A percentile compares a stretch with the other conserved stretches of the same genome.
These are phyloP conservation scores for Cerioporus squamosus DNA, from an alignment of 1,284 basidiomycete species.

Conservation along the genomic window DNA sequence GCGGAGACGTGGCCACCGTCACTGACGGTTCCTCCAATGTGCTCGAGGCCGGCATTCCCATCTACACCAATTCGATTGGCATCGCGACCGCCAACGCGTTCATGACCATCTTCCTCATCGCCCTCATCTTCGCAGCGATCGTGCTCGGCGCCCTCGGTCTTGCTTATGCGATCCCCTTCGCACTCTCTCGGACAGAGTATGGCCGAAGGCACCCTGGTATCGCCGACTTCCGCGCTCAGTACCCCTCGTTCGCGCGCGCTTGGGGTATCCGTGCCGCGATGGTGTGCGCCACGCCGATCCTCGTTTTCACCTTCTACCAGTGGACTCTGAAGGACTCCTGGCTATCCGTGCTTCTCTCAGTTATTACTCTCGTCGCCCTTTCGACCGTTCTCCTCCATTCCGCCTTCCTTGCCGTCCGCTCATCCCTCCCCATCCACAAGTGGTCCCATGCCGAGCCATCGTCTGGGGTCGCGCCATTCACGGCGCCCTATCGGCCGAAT, in stretches of 20 bases:
- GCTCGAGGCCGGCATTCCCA: slow-evolving; percentile 79
- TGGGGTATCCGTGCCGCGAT: slow-evolving; percentile 68
- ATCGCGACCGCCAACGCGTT: slow-evolving; percentile 85
- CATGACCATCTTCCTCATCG: slow-evolving; percentile 79
- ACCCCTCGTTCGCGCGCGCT: slow-evolving; percentile 52
- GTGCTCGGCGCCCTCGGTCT: slow-evolving; percentile 40
- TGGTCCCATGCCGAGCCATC: slow-evolving; percentile 12
- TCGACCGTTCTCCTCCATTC: slow-evolving; percentile 50
- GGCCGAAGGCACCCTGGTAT: slow-evolving; percentile 29
- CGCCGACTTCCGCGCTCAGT: slow-evolving; percentile 42
- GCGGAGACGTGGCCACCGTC: slow-evolving; percentile 64
- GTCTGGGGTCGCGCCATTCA: slow-evolving; percentile 51
- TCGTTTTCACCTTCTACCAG: slow-evolving; percentile 84
- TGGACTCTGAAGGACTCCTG: slow-evolving; percentile 89
- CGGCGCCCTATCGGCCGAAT: slow-evolving; percentile 55
- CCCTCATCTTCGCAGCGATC: slow-evolving; percentile 68
- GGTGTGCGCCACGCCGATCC: slow-evolving; percentile 67
- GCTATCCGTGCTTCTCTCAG: slow-evolving; percentile 72
- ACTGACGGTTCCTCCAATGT: slow-evolving; percentile 66
- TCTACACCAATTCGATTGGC: slow-evolving; percentile 75
- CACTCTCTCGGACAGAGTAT: slow-evolving; percentile 35
- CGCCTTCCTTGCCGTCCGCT: slow-evolving; percentile 47
- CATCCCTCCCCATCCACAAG: slow-evolving; percentile 35
- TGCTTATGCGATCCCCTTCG: slow-evolving; percentile 47
- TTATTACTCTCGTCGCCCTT: slow-evolving; percentile 65